Evolutionary conservation across 108 stramenopile species (phyloP), one percentile per base, ranked within the genome.

Genomic region (Skeletonema menzelii): DNA sequence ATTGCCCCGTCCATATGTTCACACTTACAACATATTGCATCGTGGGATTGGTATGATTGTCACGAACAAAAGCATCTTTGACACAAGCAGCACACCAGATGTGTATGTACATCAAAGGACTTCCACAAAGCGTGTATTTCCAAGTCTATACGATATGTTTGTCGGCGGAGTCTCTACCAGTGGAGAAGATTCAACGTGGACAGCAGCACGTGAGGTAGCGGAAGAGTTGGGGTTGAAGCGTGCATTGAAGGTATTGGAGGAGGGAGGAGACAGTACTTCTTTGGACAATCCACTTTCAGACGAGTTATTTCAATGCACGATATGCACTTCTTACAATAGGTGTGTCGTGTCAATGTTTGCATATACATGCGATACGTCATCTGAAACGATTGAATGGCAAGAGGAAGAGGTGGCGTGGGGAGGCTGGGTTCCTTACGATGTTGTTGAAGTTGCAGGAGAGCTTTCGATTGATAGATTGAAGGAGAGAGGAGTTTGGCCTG

Each of bases 391-490:
- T 27, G 12, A 47, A 2, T 93, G 92, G 92, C 92, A 93, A 76
- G 82, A 89, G 62, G 92, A 93, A 80, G 92, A 93, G 66, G 92
- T 93, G 10, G 85, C 86, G 20, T 93, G 89, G 92, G 92, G 92
- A 19, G 76, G 72, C 2, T 93, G 87, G 75, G 85, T 90, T 13
- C 75, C 83, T 7, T 93, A 91, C 56, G 63, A 73, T n/a, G 35
- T 75, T 24, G 80, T 91, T 12, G 57, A 71, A 27, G 69, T 67
- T 28, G 70, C 89, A 10, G 89, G 83, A 7, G 63, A 74, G 35
- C 56, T 76, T 28, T 89, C 88, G 19, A 89, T 90, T 7, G 61
- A 89, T 49, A 71, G 92, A 47, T 55, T 87, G 30, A 75, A 68
- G 12, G 31, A 75, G 27, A 15, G 14, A 8, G 37, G 69, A 11